Base-by-base conservation (phyloP, 148 eudicot species). In the Rhododendron vialii region DNA sequence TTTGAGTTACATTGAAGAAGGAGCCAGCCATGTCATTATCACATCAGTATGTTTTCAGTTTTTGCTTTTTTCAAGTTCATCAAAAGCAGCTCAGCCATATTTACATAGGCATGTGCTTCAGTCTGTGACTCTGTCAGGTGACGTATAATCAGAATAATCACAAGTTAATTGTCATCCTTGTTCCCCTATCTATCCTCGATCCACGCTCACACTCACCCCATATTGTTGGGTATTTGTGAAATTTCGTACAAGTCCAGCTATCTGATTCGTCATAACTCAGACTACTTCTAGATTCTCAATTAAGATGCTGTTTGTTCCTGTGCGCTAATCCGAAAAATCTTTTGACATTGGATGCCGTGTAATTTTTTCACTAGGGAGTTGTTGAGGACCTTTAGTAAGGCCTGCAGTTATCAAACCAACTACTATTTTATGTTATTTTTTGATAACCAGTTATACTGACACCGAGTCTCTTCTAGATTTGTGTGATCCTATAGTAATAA, bases 1-100 rank as follows among this genome's bases (percentile, higher is more conserved):
- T 14, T 83, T 91, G 84, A 93, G 90, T 86, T 97, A 93, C 92
- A 92, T 97, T 83, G 92, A 97, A 28, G 94, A 93, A 91, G 99
- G 98, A 88, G 99, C 98, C 61, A 95, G 98, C 91, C 99, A 97
- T 91, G 96, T 97, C 90, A 95, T 97, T 85, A 92, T 97, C 78
- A 97, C 99, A 75, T 97, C 98, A 17, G 99, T 97, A 93, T 63
- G 92, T 87, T 76, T 82, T 50, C 9, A 22, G 61, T 85, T 78
- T 47, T 11, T 6, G 18, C 74, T 22, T 81, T 7, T 84, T 38
- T 71, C 59, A 18, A 7, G 26, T 53, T 20, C 3, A 17, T 15
- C 83, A 30, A 55, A 53, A 81, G 20, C 8, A 53, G 59, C 69
- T 81, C 59, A 51, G 33, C 63, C n/a, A 30, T 50, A 80, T 33